Evolutionary conservation across 1,284 basidiomycete species (phyloP).

Genomic region (Coriolopsis trogii): DNA sequence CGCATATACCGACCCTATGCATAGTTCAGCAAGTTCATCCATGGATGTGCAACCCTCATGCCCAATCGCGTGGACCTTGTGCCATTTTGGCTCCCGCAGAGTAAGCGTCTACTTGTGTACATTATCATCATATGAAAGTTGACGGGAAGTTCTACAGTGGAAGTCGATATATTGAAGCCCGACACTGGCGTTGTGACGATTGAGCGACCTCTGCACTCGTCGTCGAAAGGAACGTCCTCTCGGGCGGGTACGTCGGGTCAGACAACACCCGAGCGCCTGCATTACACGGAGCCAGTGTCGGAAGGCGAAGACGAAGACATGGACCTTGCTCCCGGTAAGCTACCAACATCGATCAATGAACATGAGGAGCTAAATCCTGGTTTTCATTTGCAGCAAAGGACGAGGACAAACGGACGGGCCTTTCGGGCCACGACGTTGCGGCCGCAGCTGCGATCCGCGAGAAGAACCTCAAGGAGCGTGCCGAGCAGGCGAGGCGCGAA

Average conservation of each 20-base stretch:
- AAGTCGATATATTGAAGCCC: conserved; percentile 90
- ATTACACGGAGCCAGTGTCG: conserved; percentile 85
- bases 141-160: conserved; percentile 59
- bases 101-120: conserved; percentile 45
- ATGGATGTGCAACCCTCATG: conserved; percentile 93
- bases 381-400: conserved; percentile 52
- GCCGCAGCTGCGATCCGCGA: conserved; percentile 85
- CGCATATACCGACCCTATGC: background rate
- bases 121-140: background rate
- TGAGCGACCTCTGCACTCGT: conserved; percentile 65
- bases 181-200: conserved; percentile 77
- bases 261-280: conserved; percentile 48
- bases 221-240: conserved; percentile 49
- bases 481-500: conserved; percentile 12
- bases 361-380: background rate
- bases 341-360: background rate
- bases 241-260: conserved; percentile 49
- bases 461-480: conserved; percentile 66
- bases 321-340: conserved; percentile 52
- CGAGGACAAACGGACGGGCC: conserved; percentile 78
- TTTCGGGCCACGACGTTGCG: conserved; percentile 71
- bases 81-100: conserved; percentile 98
- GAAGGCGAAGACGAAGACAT: conserved; percentile 88
- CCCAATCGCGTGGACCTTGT: conserved; percentile 97
- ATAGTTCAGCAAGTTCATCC: conserved; percentile 87